phyloP scores from a whole-genome alignment of 495 filamentous ascomycete genomes.

The Evansstolkia leycettana region DNA sequence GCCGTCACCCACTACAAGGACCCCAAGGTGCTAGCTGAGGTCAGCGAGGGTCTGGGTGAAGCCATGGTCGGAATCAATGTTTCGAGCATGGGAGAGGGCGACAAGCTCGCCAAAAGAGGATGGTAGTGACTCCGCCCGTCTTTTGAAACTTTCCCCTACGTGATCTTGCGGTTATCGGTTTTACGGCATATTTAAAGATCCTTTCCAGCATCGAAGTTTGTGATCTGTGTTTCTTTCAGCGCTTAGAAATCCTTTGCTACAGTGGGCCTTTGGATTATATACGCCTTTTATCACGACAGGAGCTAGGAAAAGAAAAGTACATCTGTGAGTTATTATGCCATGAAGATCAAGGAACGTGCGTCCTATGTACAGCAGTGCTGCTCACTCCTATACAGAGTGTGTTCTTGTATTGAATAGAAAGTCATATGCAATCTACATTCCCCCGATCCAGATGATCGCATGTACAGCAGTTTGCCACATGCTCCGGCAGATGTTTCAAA shows the following conservation, averaged over 20 bases:
- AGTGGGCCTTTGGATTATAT: too few relatives aligned
- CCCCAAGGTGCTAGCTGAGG: conserved; percentile 74
- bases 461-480: too few relatives aligned
- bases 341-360: too few relatives aligned
- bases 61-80: conserved; percentile 94
- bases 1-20: conserved; percentile 85
- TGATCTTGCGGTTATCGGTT: not conserved
- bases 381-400: too few relatives aligned
- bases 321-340: too few relatives aligned
- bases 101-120: conserved; percentile 78
- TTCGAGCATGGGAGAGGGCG: conserved; percentile 52
- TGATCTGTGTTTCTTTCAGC: not conserved
- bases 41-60: conserved; percentile 76
- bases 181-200: not conserved
- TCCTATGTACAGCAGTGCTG: too few relatives aligned
- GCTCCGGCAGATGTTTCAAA: too few relatives aligned
- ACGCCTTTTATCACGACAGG: too few relatives aligned
- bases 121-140: conserved; percentile 46
- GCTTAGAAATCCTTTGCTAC: not conserved
- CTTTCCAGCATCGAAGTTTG: not conserved
- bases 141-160: not conserved
- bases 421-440: too few relatives aligned
- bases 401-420: too few relatives aligned
- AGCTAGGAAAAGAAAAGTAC: too few relatives aligned
- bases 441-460: too few relatives aligned